Evolutionary conservation across 2,329 filamentous ascomycete species (phyloP).

Genomic region (Paracamarosporium sp.): DNA sequence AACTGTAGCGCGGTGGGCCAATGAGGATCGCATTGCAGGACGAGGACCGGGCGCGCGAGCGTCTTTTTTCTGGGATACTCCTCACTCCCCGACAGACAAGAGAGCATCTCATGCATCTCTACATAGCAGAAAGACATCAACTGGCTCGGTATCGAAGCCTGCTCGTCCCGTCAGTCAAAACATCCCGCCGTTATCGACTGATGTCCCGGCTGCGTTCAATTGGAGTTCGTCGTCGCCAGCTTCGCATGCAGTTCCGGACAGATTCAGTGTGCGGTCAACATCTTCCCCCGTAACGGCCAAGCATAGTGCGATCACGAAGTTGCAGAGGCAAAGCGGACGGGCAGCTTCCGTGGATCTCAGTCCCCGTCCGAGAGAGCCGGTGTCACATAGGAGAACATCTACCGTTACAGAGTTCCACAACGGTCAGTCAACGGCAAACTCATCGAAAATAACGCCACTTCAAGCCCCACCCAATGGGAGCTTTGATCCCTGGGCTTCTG

Average conservation of each 20-base stretch:
- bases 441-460: not conserved
- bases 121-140: slow-evolving; percentile 34
- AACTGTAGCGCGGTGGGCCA: slow-evolving; percentile 43
- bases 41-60: slow-evolving; percentile 41
- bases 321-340: slow-evolving; percentile 27
- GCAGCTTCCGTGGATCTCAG: slow-evolving; percentile 29
- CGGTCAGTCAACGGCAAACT: not conserved
- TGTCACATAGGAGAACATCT: slow-evolving; percentile 22
- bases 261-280: slow-evolving; percentile 15
- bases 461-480: not conserved
- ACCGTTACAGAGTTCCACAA: slow-evolving; percentile 9
- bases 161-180: slow-evolving; percentile 24
- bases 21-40: slow-evolving; percentile 46
- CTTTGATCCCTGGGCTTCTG: slow-evolving; percentile 14
- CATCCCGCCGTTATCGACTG: slow-evolving; percentile 27
- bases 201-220: slow-evolving; percentile 36
- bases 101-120: slow-evolving; percentile 10
- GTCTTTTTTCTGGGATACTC: slow-evolving; percentile 48
- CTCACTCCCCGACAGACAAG: slow-evolving; percentile 23
- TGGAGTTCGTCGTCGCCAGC: slow-evolving; percentile 40
- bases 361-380: slow-evolving; percentile 11
- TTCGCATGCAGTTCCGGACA: slow-evolving; percentile 28
- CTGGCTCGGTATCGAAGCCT: slow-evolving; percentile 22
- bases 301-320: slow-evolving; percentile 19
- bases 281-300: slow-evolving; percentile 25